Percentiles rank a stretch among this genome's conserved stretches.
Evolutionary conservation across 306 rosid species (phyloP).

Genomic region (Quercus bicolor): DNA sequence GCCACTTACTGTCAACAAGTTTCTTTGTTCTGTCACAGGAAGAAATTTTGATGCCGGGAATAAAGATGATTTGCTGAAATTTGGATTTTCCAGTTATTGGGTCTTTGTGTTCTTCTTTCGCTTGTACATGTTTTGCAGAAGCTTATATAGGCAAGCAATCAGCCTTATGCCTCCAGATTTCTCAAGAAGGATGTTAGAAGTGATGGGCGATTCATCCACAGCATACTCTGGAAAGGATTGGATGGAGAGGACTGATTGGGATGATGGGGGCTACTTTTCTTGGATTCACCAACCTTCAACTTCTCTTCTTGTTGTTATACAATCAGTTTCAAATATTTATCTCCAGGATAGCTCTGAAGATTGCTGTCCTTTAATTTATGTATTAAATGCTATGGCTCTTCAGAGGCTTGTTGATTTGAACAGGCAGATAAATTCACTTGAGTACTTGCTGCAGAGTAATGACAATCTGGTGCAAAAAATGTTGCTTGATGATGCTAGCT

Average conservation of each 20-base stretch:
- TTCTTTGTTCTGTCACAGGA: constrained; percentile 49
- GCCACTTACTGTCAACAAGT: constrained; percentile 48
- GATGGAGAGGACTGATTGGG: constrained; percentile 67
- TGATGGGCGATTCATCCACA: constrained; percentile 49
- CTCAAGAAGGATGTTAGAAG: constrained; percentile 66
- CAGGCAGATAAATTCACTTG: constrained; percentile 54
- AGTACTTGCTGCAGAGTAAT: constrained; percentile 56
- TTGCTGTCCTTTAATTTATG: constrained; percentile 54
- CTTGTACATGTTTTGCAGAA: constrained; percentile 66
- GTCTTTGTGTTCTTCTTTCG: constrained; percentile 68
- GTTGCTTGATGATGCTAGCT: constrained; percentile 28
- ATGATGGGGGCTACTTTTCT: constrained; percentile 60
- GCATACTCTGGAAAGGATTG: constrained; percentile 65
- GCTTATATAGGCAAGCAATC: constrained; percentile 63
- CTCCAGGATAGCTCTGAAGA: constrained; percentile 30
- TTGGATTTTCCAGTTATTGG: constrained; percentile 64
- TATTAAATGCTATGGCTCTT: constrained; percentile 73
- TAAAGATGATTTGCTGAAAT: constrained; percentile 36
- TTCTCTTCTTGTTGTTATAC: constrained; percentile 61
- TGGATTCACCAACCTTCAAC: constrained; percentile 70
- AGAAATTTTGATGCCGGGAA: constrained; percentile 38
- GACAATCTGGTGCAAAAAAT: constrained; percentile 30
- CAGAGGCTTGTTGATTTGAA: constrained; percentile 86
- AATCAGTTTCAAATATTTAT: constrained; percentile 53
- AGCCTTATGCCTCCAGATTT: constrained; percentile 62